Evolutionary conservation across 2,329 filamentous ascomycete species (phyloP), one percentile per base, ranked within the genome.

Genomic region (Monilinia polystroma): DNA sequence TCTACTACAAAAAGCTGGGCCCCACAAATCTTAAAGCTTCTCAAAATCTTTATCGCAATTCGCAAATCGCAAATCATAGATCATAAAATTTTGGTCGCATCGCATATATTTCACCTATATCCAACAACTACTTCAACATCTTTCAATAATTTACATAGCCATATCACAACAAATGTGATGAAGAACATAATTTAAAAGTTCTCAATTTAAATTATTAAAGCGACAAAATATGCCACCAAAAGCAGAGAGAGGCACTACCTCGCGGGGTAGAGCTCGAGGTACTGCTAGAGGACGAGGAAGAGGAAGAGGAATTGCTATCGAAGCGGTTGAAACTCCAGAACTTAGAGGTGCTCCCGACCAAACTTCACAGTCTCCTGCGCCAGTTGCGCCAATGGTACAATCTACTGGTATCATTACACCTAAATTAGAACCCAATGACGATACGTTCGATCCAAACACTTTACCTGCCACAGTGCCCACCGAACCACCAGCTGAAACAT

Each of bases 391-490:
- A 26, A 47, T 57, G 52, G 23, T 20, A 41, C 32, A 60, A 23
- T 35, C 47, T 32, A 14, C 49, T 8, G 23, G 20, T 12, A 51
- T n/a, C 20, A 29, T 55, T 20, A 67, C 62, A 11, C 67, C 70
- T 2, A 70, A 70, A n/a, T 53, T 66, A 23, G 64, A 68, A 26
- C 66, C 63, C 29, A 64, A 68, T 65, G 66, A 71, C 49, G 66
- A 60, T 12, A 60, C 54, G 7, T 68, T 70, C 26, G 73, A 73
- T 45, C 74, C 75, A 5, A 75, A 75, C 60, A 72, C 70, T 16
- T 74, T 74, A 32, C 74, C 73, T 32, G 73, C 70, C 2, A 70
- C 67, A 5, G 63, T 72, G 16, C 73, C 74, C 5, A 72, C 74
- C 8, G 75, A 76, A 69, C 73, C 72, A 26, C 71, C 74, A 32